Conservation (phyloP, 2,329 filamentous ascomycete species). For the Xylaria sp. region DNA sequence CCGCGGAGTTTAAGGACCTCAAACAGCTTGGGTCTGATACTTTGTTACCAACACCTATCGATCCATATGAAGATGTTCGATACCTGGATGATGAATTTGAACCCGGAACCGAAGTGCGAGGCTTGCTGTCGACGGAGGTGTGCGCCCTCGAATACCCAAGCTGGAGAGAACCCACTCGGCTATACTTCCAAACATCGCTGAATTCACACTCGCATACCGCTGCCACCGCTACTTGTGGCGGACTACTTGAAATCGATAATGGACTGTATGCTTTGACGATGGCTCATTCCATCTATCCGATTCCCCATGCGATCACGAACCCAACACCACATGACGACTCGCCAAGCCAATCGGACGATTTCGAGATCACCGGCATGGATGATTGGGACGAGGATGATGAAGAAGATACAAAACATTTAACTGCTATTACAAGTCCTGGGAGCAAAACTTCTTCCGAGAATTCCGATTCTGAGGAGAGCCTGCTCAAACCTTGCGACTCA, state of each 20-base stretch:
- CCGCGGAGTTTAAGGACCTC: constrained; percentile 32
- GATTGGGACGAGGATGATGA: constrained; percentile 32
- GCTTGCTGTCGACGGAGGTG: constrained; percentile 25
- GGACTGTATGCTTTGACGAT: constrained; percentile 22
- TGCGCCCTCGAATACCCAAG: constrained; percentile 23
- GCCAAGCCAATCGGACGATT: constrained; percentile 27
- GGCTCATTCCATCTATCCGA: constrained; percentile 26
- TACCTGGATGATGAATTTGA: constrained; percentile 1
- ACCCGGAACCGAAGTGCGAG: constrained; percentile 9
- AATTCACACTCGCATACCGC: constrained; percentile 17
- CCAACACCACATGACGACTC: neutral
- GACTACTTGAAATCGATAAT: constrained; percentile 7
- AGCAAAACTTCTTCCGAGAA: constrained; percentile 30
- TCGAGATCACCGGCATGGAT: constrained; percentile 32
- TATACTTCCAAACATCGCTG: constrained; percentile 29
- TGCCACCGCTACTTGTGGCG: constrained; percentile 32
- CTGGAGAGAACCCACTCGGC: neutral
- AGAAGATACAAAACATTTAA: constrained; percentile 15
- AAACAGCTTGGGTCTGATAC: constrained; percentile 16
- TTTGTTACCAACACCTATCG: neutral
- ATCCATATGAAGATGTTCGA: neutral
- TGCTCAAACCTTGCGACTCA: constrained; percentile 23
- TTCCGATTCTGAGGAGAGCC: constrained; percentile 28
- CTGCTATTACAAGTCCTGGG: constrained; percentile 29
- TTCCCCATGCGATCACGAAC: neutral